Evolutionary conservation across 1,284 basidiomycete genomes (phyloP), one percentile per base, ranked within the genome.

Genomic region (Cryptococcus hybrid): DNA sequence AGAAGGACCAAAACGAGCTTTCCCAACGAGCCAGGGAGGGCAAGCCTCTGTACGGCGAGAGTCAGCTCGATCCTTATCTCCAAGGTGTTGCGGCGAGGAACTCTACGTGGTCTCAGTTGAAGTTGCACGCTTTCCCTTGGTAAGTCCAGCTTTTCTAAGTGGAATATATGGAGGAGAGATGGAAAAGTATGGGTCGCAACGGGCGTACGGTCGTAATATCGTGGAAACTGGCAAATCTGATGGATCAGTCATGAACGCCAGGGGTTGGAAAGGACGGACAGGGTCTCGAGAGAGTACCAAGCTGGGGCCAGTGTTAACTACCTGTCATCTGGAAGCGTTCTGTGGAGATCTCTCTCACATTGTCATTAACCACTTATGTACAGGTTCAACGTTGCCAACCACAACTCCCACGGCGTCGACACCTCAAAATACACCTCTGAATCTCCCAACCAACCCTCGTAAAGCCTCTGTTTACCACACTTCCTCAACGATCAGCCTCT

Each of bases 331-430:
- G 18, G 18, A 18, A 18, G 18, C 18, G 18, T 18, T 18, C 18
- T 18, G 18, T 18, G 18, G 18, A 18, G 18, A 18, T 18, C 18
- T 18, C 18, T 18, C 18, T 18, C 18, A 18, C 18, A 18, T 18
- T 18, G 18, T 18, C 18, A 18, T 18, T 18, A 18, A 18, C 18
- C 18, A 18, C 18, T 18, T 18, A 18, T 18, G 18, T 18, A 18
- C 68, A 93, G 90, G 91, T 86, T 95, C 80, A 95, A 96, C 81
- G 80, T 94, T 57, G 91, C 92, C 69, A 88, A 93, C 78, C 92
- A 96, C 78, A 86, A 85, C 55, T 79, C 86, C 75, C 92, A 96
- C 74, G 92, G 92, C 9, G 86, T 87, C 34, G 89, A 94, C 73
- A 84, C 87, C 34, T 83, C 86, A 61, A 93, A 92, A 78, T 95